Conservation (phyloP, 2,329 filamentous ascomycete genomes). For the Alternaria sp. region DNA sequence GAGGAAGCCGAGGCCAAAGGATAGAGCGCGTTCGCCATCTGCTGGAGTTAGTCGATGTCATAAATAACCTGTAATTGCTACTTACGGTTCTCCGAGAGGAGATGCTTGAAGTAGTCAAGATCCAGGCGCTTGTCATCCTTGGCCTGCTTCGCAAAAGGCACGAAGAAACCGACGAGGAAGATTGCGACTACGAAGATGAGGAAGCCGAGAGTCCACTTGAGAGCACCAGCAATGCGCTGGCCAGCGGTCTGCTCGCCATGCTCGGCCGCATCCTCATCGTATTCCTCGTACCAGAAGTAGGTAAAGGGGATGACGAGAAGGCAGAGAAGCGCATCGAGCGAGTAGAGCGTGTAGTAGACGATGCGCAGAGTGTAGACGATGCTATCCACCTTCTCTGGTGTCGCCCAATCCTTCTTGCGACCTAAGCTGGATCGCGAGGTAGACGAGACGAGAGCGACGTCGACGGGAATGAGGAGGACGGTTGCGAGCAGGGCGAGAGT, state of each 20-base stretch:
- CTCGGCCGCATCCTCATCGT: constrained; percentile 87
- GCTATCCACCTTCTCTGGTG: constrained; percentile 75
- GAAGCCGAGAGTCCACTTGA: constrained; percentile 91
- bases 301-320: constrained; percentile 90
- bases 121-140: constrained; percentile 71
- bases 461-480: constrained; percentile 88
- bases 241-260: constrained; percentile 74
- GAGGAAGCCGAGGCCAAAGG: constrained; percentile 87
- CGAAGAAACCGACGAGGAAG: constrained; percentile 93
- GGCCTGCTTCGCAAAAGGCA: constrained; percentile 75
- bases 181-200: constrained; percentile 78
- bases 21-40: constrained; percentile 89
- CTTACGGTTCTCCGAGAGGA: constrained; percentile 80
- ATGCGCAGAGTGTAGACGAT: constrained; percentile 83
- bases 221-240: constrained; percentile 78
- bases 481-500: constrained; percentile 89
- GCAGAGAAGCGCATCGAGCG: constrained; percentile 87
- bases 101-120: constrained; percentile 87
- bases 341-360: constrained; percentile 93
- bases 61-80: too few species aligned
- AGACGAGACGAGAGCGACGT: constrained; percentile 91
- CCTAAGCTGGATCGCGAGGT: constrained; percentile 79
- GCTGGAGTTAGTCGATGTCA: constrained; percentile 28
- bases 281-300: constrained; percentile 98
- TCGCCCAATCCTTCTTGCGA: constrained; percentile 93